Conservation (phyloP, 495 filamentous ascomycete species). For the Penicillium manginii region DNA sequence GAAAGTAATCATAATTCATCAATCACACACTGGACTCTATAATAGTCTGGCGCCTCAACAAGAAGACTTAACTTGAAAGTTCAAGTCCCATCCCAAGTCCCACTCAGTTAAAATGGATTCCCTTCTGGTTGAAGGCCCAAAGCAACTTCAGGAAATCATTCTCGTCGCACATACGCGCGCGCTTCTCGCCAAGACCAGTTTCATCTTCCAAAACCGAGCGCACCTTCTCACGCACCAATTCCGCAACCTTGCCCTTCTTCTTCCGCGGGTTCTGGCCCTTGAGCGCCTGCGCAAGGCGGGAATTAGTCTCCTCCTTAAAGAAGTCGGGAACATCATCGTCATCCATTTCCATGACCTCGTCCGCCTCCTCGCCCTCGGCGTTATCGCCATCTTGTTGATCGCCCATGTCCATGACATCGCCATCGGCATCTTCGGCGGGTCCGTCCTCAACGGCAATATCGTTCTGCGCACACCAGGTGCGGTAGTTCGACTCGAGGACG, state of each 20-base stretch:
- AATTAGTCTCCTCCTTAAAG: slow-evolving; percentile 68
- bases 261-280: slow-evolving; percentile 53
- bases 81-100: background rate
- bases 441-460: slow-evolving; percentile 78
- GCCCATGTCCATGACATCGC: slow-evolving; percentile 51
- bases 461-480: slow-evolving; percentile 85
- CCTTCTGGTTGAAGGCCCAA: slow-evolving; percentile 84
- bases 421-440: slow-evolving; percentile 46
- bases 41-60: slow-evolving; percentile 13
- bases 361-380: slow-evolving; percentile 38
- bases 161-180: slow-evolving; percentile 85
- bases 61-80: slow-evolving; percentile 8
- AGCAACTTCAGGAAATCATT: slow-evolving; percentile 81
- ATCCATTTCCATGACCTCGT: slow-evolving; percentile 59
- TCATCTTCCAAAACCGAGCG: slow-evolving; percentile 75
- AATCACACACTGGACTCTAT: slow-evolving; percentile 20
- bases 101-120: slow-evolving; percentile 84
- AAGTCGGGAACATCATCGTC: slow-evolving; percentile 72
- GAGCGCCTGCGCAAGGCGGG: slow-evolving; percentile 43
- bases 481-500: slow-evolving; percentile 83
- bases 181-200: slow-evolving; percentile 76
- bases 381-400: slow-evolving; percentile 26
- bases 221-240: slow-evolving; percentile 81
- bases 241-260: slow-evolving; percentile 73
- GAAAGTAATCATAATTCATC: slow-evolving; percentile 45